Conservation (phyloP, 257 asterid species). For the Solanum pimpinellifolium region DNA sequence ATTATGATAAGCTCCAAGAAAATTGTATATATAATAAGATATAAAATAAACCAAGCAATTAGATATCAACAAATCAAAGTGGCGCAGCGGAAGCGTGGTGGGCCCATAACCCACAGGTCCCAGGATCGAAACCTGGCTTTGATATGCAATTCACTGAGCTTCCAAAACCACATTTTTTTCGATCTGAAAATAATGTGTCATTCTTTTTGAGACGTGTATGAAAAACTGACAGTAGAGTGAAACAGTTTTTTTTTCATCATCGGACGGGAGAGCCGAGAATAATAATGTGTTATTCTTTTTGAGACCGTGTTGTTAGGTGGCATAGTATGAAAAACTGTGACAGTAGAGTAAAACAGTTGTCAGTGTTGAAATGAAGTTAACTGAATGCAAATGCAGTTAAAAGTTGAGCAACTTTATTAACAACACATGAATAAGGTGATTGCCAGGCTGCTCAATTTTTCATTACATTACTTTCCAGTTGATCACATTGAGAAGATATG, state of each 20-base stretch:
- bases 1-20: background rate
- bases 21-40: background rate
- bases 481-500: conserved; percentile 8
- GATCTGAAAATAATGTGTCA: too few species aligned
- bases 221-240: background rate
- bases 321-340: background rate
- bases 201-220: background rate
- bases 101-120: conserved; percentile 99
- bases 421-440: background rate
- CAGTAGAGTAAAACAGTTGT: background rate
- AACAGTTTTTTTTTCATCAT: too few species aligned
- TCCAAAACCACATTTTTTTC: background rate
- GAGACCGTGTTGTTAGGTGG: background rate
- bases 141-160: conserved; percentile 1
- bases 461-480: background rate
- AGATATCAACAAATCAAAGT: conserved; percentile 13
- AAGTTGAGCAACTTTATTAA: background rate
- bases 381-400: background rate
- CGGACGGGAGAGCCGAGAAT: background rate
- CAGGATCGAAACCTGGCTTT: conserved; percentile 99
- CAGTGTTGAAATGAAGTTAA: background rate
- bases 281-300: too few species aligned
- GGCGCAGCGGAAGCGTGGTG: conserved; percentile 83
- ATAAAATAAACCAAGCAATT: too few species aligned
- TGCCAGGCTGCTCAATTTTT: background rate